A percentile compares a stretch with the other conserved stretches of the same genome.
Conservation (phyloP, 805 yeast genomes). For the Lipomyces kockii region DNA sequence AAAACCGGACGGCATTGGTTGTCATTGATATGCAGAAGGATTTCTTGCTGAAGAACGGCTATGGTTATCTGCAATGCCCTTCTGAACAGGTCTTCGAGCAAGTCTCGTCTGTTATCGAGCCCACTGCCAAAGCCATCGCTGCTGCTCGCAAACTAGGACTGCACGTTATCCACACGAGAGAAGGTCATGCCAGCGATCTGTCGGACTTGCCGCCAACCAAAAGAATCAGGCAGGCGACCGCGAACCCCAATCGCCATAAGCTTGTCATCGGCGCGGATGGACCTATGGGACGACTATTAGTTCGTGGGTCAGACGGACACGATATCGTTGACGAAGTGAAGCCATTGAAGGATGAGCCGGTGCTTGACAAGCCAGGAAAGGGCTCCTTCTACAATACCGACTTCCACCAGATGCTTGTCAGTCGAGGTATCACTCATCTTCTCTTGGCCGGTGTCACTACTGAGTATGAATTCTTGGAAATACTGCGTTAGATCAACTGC, state of each 20-base stretch:
- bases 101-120: conserved; percentile 39
- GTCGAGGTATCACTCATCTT: conserved; percentile 43
- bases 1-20: conserved; percentile 41
- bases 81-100: conserved; percentile 41
- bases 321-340: conserved; percentile 44
- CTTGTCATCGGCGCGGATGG: conserved; percentile 44
- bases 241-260: conserved; percentile 37
- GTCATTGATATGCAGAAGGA: conserved; percentile 47
- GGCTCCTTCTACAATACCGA: conserved; percentile 47
- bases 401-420: conserved; percentile 42
- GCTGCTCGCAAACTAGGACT: conserved; percentile 43
- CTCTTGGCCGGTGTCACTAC: conserved; percentile 46
- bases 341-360: conserved; percentile 42
- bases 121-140: conserved; percentile 39
- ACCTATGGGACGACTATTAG: conserved; percentile 45
- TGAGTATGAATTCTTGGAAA: conserved; percentile 30
- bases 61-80: conserved; percentile 42
- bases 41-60: conserved; percentile 44
- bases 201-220: conserved; percentile 44
- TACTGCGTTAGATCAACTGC: not conserved
- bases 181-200: conserved; percentile 43
- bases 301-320: conserved; percentile 45
- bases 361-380: conserved; percentile 47
- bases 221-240: conserved; percentile 39
- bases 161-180: conserved; percentile 45